Base-by-base conservation (phyloP, 2,329 filamentous ascomycete genomes). In the Penicillium nordicum region DNA sequence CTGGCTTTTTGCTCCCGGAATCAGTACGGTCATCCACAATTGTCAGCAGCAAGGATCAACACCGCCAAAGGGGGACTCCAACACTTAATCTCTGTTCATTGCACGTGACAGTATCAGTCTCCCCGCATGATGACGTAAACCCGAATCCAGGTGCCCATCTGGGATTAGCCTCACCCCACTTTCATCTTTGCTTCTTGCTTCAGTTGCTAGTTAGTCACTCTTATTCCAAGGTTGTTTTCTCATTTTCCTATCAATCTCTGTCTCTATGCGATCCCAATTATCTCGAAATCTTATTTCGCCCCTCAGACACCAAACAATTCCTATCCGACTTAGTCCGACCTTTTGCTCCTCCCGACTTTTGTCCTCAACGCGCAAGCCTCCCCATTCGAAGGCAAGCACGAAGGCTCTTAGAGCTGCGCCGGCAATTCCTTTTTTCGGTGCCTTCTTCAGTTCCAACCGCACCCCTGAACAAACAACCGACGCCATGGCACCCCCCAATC, bases 381-480 rank as follows among this genome's bases (percentile, higher is more conserved):
- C 58, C 23, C 53, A 60, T 37, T 56, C 64, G 61, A 67, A 74
- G 63, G 65, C 68, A 10, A 53, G 74, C 66, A 65, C 65, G 40
- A 76, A 70, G 43, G 66, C 74, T 56, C 65, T 83, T 56, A 78
- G 76, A 69, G 88, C 88, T 66, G 91, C 93, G 84, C 87, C 90
- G 51, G 83, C 82, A 1, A 88, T 96, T 67, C 88, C 92, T 1
- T 90, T 96, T 64, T 69, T 96, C 37, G 81, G 89, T 64, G 85
- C 87, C 54, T 78, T 96, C 2, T 96, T 96, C 68, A 81, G 82
- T 56, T 83, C 86, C 53, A 86, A 82, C 50, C 72, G 78, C 42
- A 79, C 76, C 41, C 78, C 81, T 63, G 70, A 74, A 61, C 61
- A 72, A 18, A 16, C 57, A 11, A 59, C 57, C 25, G 59, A 72